These are phyloP conservation scores for Ustilago tritici DNA, from an alignment of 1,284 basidiomycete species.

Conservation along the genomic window DNA sequence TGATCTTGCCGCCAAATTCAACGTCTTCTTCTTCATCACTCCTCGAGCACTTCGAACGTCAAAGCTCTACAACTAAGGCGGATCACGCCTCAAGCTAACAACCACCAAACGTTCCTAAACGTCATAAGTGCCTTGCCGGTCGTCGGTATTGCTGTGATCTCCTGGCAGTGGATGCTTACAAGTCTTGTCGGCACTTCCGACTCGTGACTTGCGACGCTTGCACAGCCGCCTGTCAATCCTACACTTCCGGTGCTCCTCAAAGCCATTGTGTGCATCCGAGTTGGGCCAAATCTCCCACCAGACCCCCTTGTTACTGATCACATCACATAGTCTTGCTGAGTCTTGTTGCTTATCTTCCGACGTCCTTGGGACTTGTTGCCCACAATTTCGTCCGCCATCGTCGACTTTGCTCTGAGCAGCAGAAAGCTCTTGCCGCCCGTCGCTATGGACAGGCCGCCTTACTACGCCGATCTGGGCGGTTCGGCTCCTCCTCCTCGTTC, in stretches of 20 bases:
- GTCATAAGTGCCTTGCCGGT: conserved; percentile 7
- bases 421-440: conserved; percentile 31
- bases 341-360: not conserved
- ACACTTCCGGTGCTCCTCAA: not conserved
- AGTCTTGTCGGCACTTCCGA: conserved; percentile 4
- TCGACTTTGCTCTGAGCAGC: conserved; percentile 45
- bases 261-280: not conserved
- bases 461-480: conserved; percentile 24
- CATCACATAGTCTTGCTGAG: not conserved
- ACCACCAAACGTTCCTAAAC: not conserved
- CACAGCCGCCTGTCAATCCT: not conserved
- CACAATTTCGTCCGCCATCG: conserved; percentile 41
- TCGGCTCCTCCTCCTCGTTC: conserved; percentile 18
- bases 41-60: not conserved
- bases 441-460: conserved; percentile 43
- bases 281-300: not conserved
- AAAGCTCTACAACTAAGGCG: not conserved
- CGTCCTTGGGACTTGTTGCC: conserved; percentile 26
- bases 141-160: conserved; percentile 4
- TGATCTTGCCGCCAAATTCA: not conserved
- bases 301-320: not conserved
- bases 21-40: not conserved
- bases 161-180: conserved; percentile 5
- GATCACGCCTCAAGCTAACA: conserved; percentile 1
- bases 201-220: conserved; percentile 1